Evolutionary conservation across 768 basidiomycete species (phyloP).

Genomic region (Tricholoma sp.): DNA sequence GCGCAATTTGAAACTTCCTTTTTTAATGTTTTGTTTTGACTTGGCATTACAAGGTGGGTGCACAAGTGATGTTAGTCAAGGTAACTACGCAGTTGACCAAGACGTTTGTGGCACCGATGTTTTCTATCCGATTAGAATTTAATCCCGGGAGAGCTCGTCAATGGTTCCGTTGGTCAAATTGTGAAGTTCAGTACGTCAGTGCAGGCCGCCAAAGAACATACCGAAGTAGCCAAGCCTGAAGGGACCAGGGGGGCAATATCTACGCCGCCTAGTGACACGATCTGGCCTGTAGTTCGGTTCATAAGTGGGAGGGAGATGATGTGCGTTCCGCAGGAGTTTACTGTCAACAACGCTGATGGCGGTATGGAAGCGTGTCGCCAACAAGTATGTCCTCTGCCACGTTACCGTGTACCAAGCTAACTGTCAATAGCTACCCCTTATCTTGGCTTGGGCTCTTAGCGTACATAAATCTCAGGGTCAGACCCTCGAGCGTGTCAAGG

Average conservation of each 20-base stretch:
- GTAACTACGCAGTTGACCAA: slow-evolving; percentile 23
- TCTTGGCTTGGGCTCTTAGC: slow-evolving; percentile 84
- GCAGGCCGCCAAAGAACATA: slow-evolving; percentile 36
- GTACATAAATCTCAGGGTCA: slow-evolving; percentile 92
- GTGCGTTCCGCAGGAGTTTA: slow-evolving; percentile 55
- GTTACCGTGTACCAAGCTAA: background rate
- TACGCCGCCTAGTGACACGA: slow-evolving; percentile 7
- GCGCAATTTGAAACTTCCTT: background rate
- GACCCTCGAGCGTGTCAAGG: slow-evolving; percentile 78
- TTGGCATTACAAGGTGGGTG: slow-evolving; percentile 46
- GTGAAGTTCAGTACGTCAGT: slow-evolving; percentile 37
- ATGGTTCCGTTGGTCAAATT: slow-evolving; percentile 63
- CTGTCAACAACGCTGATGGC: slow-evolving; percentile 56
- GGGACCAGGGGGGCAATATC: slow-evolving; percentile 11
- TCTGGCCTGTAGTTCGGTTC: slow-evolving; percentile 62
- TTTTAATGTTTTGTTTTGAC: background rate
- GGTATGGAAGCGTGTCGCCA: slow-evolving; percentile 51
- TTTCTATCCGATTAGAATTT: slow-evolving; percentile 47
- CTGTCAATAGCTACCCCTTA: slow-evolving; percentile 54
- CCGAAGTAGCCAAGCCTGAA: slow-evolving; percentile 34
- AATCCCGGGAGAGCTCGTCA: slow-evolving; percentile 62
- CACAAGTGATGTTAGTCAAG: slow-evolving; percentile 85
- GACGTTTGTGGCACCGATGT: background rate
- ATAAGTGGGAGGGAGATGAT: slow-evolving; percentile 41
- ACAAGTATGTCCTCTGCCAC: slow-evolving; percentile 36